A percentile compares a stretch with the other conserved stretches of the same genome.
Evolutionary conservation across 257 asterid species (phyloP).

Genomic region (Marsdenia floribunda): DNA sequence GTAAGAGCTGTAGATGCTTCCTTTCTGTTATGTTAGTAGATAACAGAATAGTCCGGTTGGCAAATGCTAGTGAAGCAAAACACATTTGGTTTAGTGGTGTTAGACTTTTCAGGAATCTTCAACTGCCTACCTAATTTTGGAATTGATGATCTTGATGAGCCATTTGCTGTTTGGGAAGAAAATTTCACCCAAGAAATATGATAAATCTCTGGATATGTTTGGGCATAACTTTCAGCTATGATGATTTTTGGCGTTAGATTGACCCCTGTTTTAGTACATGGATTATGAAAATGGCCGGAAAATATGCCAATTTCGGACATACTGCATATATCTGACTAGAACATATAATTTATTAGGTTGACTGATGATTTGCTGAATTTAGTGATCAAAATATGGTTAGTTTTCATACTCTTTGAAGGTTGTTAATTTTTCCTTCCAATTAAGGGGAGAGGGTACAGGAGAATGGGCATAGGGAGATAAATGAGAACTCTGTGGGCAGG

Average conservation of each 20-base stretch:
- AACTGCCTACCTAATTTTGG: no score
- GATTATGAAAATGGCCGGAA: neutral
- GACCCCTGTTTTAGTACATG: neutral
- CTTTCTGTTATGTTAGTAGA: neutral
- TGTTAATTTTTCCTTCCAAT: neutral
- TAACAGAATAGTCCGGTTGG: neutral
- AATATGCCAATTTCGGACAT: neutral
- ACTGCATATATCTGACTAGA: neutral
- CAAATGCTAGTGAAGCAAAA: neutral
- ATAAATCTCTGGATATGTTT: neutral
- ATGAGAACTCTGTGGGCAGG: neutral
- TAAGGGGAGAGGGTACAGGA: neutral
- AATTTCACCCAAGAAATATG: neutral
- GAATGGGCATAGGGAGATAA: neutral
- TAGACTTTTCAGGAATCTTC: neutral
- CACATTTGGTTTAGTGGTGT: neutral
- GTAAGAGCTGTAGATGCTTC: neutral
- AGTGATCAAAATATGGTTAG: neutral
- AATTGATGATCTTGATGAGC: no score
- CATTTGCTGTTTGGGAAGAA: neutral
- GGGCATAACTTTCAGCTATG: neutral
- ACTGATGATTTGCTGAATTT: neutral
- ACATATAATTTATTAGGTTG: neutral
- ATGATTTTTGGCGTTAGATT: neutral
- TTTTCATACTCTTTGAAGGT: neutral